Conservation (phyloP, 1,284 basidiomycete species). For the Filobasidium uniguttulatum region DNA sequence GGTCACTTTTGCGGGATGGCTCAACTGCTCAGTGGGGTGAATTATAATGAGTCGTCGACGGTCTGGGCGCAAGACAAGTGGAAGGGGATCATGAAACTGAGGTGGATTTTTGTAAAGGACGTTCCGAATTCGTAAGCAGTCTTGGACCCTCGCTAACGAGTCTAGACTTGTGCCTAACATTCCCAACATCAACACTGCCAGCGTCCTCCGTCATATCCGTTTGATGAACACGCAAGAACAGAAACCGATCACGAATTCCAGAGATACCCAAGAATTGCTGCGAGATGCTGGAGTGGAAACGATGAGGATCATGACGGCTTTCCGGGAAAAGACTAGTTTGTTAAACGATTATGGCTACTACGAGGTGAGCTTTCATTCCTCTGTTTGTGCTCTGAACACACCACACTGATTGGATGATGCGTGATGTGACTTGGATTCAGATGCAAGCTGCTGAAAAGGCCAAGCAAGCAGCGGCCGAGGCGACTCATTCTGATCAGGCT, state of each 20-base stretch:
- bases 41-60: slow-evolving; percentile 43
- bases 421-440: neutral
- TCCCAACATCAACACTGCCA: neutral
- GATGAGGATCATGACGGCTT: slow-evolving; percentile 80
- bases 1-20: slow-evolving; percentile 96
- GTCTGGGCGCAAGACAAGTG: slow-evolving; percentile 98
- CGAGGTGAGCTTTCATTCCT: too few species aligned
- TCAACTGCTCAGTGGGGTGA: slow-evolving; percentile 72
- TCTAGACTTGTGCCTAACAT: neutral
- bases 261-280: slow-evolving; percentile 59
- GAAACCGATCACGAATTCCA: slow-evolving; percentile 86
- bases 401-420: neutral
- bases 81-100: slow-evolving; percentile 92
- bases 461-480: neutral
- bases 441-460: slow-evolving; percentile 14
- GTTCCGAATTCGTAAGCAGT: slow-evolving; percentile 76
- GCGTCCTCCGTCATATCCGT: slow-evolving; percentile 28
- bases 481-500: too few species aligned
- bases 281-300: slow-evolving; percentile 90
- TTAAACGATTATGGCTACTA: slow-evolving; percentile 90
- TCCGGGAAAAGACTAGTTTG: slow-evolving; percentile 69
- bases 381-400: neutral
- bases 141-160: slow-evolving; percentile 7
- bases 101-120: slow-evolving; percentile 90
- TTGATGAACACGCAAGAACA: slow-evolving; percentile 83